These are phyloP conservation scores for Yamadazyma takamatsuzukensis DNA, from an alignment of 805 yeast genomes.

Conservation along the genomic window DNA sequence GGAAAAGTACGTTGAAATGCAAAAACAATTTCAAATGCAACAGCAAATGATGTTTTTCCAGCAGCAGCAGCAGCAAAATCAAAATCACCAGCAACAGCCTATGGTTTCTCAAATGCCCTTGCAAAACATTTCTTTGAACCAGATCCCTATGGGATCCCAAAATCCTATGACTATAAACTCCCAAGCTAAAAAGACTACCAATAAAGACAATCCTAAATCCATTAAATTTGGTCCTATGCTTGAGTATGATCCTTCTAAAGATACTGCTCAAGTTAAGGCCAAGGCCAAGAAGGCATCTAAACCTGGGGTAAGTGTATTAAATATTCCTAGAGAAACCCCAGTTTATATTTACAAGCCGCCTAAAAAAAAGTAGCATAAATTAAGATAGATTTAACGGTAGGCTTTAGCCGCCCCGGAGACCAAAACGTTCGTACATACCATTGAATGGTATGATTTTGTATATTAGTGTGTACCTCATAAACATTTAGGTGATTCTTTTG, in stretches of 20 bases:
- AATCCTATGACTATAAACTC: neutral
- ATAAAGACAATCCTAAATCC: slow-evolving; percentile 13
- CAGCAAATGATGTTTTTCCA: slow-evolving; percentile 10
- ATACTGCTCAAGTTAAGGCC: slow-evolving; percentile 6
- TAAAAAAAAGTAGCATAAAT: slow-evolving; percentile 11
- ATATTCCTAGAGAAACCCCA: slow-evolving; percentile 29
- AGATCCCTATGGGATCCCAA: slow-evolving; percentile 3
- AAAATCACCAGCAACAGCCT: slow-evolving; percentile 9
- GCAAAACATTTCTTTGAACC: slow-evolving; percentile 7
- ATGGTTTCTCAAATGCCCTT: slow-evolving; percentile 2
- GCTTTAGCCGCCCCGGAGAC: no score
- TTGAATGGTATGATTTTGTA: no score
- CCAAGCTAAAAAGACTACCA: neutral
- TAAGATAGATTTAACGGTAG: no score
- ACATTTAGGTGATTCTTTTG: no score
- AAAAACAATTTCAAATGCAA: slow-evolving; percentile 16
- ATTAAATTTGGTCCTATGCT: slow-evolving; percentile 39
- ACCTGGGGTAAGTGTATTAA: slow-evolving; percentile 21
- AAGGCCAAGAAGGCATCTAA: slow-evolving; percentile 14
- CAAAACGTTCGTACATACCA: no score
- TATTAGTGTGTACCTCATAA: no score
- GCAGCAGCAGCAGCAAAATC: slow-evolving; percentile 9
- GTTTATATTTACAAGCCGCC: slow-evolving; percentile 34
- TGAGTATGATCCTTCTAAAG: slow-evolving; percentile 38
- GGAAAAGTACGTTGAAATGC: slow-evolving; percentile 16